phyloP scores from a whole-genome alignment of 2,329 filamentous ascomycete species.

The Lecanicillium sp. region DNA sequence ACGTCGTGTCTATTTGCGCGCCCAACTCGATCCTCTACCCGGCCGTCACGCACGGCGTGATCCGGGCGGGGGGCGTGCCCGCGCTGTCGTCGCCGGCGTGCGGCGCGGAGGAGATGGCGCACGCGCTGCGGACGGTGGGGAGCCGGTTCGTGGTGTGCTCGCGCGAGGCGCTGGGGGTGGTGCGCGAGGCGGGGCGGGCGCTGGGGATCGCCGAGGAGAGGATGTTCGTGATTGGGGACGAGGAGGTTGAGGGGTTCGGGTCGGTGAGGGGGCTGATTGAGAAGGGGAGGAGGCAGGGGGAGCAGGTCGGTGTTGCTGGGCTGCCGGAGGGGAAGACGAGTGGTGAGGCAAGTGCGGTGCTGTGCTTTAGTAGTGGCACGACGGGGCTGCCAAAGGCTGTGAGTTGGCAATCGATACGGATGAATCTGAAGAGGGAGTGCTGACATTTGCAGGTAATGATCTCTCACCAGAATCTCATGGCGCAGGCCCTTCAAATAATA shows the following conservation, averaged over 20 bases:
- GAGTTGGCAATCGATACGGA: background rate
- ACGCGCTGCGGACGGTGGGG: conserved; percentile 3
- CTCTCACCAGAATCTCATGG: conserved; percentile 20
- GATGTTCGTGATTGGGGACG: conserved; percentile 2
- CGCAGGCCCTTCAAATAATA: conserved; percentile 17
- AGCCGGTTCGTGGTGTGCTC: conserved; percentile 6
- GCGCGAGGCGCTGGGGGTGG: background rate
- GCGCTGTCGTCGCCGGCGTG: conserved; percentile 1
- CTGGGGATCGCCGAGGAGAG: background rate
- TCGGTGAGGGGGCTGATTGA: background rate
- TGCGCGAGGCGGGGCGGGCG: background rate
- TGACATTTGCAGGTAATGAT: conserved; percentile 16
- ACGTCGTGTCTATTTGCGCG: conserved; percentile 3
- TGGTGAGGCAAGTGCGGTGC: conserved; percentile 14
- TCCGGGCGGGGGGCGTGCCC: conserved; percentile 9
- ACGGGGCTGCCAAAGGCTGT: conserved; percentile 21
- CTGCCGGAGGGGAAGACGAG: conserved; percentile 10
- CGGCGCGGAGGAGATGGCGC: conserved; percentile 4
- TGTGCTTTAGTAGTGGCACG: conserved; percentile 21
- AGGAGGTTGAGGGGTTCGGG: background rate
- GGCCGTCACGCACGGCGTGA: conserved; percentile 5
- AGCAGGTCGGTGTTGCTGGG: background rate
- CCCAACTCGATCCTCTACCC: conserved; percentile 10
- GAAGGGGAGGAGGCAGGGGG: background rate
- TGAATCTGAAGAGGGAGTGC: background rate